Evolutionary conservation across 2,329 filamentous ascomycete species (phyloP).

Genomic region (Macrophomina phaseolina): DNA sequence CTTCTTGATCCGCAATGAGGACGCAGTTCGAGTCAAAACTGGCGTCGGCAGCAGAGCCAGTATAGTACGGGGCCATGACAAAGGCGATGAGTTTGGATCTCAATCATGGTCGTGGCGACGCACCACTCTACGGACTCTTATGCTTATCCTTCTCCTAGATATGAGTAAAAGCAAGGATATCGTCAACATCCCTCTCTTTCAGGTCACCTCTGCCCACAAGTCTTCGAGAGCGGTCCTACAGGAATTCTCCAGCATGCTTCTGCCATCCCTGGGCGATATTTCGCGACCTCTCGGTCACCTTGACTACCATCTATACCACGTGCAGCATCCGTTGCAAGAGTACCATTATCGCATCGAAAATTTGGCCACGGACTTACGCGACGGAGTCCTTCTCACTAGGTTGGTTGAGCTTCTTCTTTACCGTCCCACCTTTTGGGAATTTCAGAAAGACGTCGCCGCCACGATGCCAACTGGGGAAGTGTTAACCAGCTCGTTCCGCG

Average conservation of each 20-base stretch:
- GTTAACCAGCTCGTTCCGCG: slow-evolving; percentile 44
- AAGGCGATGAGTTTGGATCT: slow-evolving; percentile 48
- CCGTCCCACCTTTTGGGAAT: slow-evolving; percentile 40
- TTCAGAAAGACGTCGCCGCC: slow-evolving; percentile 50
- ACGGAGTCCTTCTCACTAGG: slow-evolving; percentile 65
- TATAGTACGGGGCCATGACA: slow-evolving; percentile 42
- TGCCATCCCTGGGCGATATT: slow-evolving; percentile 65
- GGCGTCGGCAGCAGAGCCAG: slow-evolving; percentile 47
- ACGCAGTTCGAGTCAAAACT: slow-evolving; percentile 51
- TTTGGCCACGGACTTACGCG: slow-evolving; percentile 66
- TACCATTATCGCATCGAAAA: slow-evolving; percentile 64
- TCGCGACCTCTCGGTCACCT: slow-evolving; percentile 61
- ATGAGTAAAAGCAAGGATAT: slow-evolving; percentile 52
- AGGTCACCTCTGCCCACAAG: slow-evolving; percentile 59
- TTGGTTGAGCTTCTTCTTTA: slow-evolving; percentile 65
- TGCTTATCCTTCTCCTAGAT: slow-evolving; percentile 66
- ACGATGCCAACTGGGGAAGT: slow-evolving; percentile 53
- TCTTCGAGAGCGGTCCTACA: slow-evolving; percentile 61
- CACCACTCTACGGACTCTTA: slow-evolving; percentile 62
- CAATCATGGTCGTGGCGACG: slow-evolving; percentile 59
- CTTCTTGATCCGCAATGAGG: slow-evolving; percentile 65
- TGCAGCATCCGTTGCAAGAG: slow-evolving; percentile 64
- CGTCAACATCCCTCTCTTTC: slow-evolving; percentile 56
- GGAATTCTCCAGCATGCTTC: slow-evolving; percentile 58
- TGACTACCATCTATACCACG: slow-evolving; percentile 60